Base-by-base conservation (phyloP, 2,329 filamentous ascomycete genomes). In the Acrocalymma vagum region DNA sequence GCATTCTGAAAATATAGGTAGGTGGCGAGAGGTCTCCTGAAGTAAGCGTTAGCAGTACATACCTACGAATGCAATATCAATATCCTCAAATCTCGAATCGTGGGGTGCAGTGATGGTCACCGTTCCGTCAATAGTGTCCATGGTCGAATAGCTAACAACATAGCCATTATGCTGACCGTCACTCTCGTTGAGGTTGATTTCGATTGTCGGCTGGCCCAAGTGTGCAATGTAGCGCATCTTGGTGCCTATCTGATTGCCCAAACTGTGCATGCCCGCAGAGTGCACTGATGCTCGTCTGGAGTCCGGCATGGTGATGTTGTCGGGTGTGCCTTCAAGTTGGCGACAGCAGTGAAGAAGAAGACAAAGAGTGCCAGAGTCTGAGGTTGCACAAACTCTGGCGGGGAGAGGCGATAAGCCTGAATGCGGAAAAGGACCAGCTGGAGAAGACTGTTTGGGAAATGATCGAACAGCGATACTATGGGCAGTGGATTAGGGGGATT, bases 1-100 rank as follows among this genome's bases (percentile, higher is more conserved):
- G 16, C 9, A 13, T 13, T 6, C 18, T 13, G 13, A 9, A 9
- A 42, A 21, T 15, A 28, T n/a, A n/a, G n/a, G n/a, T n/a, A n/a
- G n/a, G n/a, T n/a, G 39, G 33, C 25, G 5, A 29, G 30, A 8
- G 15, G 6, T 20, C 14, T 5, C 6, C n/a, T 34, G 23, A 16
- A n/a, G 16, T 9, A 27, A n/a, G 21, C 18, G 9, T 20, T 28
- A n/a, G 26, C 26, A 29, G 11, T 30, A 62, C 69, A 48, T 62
- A 79, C 80, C 82, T 48, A 81, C 71, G 40, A 85, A 80, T 3
- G 78, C 73, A 53, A 85, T 82, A 20, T 81, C 76, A 24, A 85
- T 65, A 7, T 81, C 74, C 31, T 84, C 80, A 53, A 85, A 84
- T 23, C 69, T 68, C 3, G 73, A 81, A 34, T 83, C 79, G 31